Evolutionary conservation across 2,329 filamentous ascomycete genomes (phyloP), one percentile per base, ranked within the genome.

Genomic region (Falciphora oryzae): DNA sequence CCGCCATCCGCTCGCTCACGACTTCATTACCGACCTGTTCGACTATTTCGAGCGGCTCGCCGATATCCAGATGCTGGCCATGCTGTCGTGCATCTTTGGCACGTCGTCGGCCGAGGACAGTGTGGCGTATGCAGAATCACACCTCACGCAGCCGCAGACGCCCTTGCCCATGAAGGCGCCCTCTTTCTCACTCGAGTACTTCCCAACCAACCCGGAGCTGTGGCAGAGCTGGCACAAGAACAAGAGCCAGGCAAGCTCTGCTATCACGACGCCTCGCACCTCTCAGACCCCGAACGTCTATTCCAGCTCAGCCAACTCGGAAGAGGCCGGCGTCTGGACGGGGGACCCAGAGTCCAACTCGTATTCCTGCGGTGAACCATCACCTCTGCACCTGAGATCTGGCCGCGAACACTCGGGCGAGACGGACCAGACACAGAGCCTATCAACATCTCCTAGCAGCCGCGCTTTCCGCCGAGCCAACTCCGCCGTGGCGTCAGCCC

Each of bases 1-100:
- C 14, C 77, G 80, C 61, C 87, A 89, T 70, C 88, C 88, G 4
- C 76, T 90, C 60, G 88, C 87, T 1, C 82, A 80, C 66, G 79
- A 81, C n/a, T 80, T 89, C 56, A 85, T 90, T 64, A 74, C 78
- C 66, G 82, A 88, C 65, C 75, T 90, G n/a, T 88, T 90, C 68
- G 76, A 80, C 31, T 81, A 89, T 71, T 90, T 85, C 70, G 87
- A 89, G 72, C 80, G 76, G 63, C 78, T 82, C 35, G 85, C 83
- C 7, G 87, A 90, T 66, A 76, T 89, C 16, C 88, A 90, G 73
- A 90, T 90, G 88, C 72, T 90, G 63, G 88, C 87, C 11, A 89
- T 90, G 86, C 79, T 90, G 32, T 88, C 87, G 1, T 90, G 88
- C 72, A 83, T 90, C 65, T 89, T 90, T 71, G 85, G 83, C 68